Conservation (phyloP, 2,329 filamentous ascomycete genomes). For the Stagonosporopsis rhizophila region DNA sequence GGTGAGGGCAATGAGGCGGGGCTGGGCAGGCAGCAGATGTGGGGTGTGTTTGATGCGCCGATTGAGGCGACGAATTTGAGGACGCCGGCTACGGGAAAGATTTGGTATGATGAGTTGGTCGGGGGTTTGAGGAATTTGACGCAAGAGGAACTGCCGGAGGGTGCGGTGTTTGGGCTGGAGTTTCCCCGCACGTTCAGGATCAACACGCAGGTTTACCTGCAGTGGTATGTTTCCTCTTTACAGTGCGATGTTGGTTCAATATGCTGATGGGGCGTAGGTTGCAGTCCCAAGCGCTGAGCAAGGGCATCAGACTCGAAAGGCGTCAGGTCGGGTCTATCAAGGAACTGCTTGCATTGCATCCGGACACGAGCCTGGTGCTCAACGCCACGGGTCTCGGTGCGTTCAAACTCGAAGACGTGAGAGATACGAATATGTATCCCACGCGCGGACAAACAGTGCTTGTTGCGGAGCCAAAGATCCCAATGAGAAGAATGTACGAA, state of each 20-base stretch:
- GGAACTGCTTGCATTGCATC: conserved; percentile 69
- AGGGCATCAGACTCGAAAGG: conserved; percentile 66
- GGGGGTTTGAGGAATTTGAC: conserved; percentile 44
- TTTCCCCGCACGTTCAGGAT: conserved; percentile 49
- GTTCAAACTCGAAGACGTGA: conserved; percentile 79
- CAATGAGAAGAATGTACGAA: conserved; percentile 51
- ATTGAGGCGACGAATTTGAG: conserved; percentile 46
- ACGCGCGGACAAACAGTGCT: conserved; percentile 81
- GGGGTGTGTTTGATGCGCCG: conserved; percentile 39
- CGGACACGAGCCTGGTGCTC: conserved; percentile 73
- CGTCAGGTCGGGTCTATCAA: conserved; percentile 67
- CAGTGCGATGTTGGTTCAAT: too few species aligned
- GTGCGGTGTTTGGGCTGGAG: conserved; percentile 49
- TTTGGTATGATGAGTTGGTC: conserved; percentile 54
- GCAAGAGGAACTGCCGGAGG: conserved; percentile 42
- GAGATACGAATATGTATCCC: conserved; percentile 75
- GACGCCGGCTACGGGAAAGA: conserved; percentile 46
- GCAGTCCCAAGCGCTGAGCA: conserved; percentile 71
- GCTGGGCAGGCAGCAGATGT: conserved; percentile 37
- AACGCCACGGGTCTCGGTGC: conserved; percentile 87
- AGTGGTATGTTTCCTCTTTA: conserved; percentile 35
- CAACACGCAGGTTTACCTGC: conserved; percentile 48
- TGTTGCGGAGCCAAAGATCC: conserved; percentile 60
- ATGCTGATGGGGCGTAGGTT: conserved; percentile 34
- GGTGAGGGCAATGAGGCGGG: conserved; percentile 37